Evolutionary conservation across 306 rosid genomes (phyloP).

Genomic region (Prosopis cineraria): DNA sequence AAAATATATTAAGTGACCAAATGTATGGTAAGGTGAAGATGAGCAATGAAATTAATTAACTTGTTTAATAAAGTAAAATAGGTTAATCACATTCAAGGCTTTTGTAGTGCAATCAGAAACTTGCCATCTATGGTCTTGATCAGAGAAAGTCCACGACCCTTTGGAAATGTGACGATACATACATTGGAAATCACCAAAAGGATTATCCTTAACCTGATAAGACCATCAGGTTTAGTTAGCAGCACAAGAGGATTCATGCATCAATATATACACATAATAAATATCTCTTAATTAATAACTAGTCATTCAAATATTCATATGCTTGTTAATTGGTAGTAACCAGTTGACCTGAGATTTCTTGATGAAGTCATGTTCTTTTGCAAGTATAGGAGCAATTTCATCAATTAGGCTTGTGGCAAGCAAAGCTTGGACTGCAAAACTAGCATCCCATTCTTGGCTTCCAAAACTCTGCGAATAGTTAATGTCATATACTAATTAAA

Average conservation of each 20-base stretch:
- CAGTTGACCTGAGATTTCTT: constrained; percentile 66
- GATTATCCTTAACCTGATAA: constrained; percentile 58
- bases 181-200: constrained; percentile 59
- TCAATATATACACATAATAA: too few relatives aligned
- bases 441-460: constrained; percentile 72
- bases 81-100: constrained; percentile 55
- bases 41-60: too few relatives aligned
- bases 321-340: too few relatives aligned
- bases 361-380: constrained; percentile 63
- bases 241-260: too few relatives aligned
- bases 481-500: not conserved
- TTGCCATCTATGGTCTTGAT: too few relatives aligned
- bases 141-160: constrained; percentile 87
- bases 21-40: too few relatives aligned
- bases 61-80: not conserved
- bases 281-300: too few relatives aligned
- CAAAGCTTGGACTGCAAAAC: constrained; percentile 73
- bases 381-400: constrained; percentile 54
- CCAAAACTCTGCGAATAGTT: constrained; percentile 65
- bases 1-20: not conserved
- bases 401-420: constrained; percentile 50
- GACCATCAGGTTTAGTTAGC: too few relatives aligned
- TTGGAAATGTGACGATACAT: constrained; percentile 78
- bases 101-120: constrained; percentile 83
- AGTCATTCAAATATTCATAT: too few relatives aligned